A percentile compares a stretch with the other conserved stretches of the same genome.
phyloP scores from a whole-genome alignment of 371 early-diverging fungal genomes.

The Mucor irregularis region DNA sequence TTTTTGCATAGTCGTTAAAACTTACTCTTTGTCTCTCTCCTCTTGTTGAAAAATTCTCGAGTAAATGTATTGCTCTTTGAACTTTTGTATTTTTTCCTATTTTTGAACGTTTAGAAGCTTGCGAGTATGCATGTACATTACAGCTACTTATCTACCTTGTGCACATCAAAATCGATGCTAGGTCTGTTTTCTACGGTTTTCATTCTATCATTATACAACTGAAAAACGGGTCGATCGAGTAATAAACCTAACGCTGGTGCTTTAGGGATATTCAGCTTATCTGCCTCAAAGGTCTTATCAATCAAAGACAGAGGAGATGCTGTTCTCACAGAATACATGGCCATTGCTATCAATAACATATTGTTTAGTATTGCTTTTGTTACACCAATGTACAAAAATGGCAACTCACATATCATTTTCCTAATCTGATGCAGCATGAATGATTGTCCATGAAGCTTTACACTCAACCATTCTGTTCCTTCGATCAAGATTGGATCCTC shows the following conservation, averaged over 20 bases:
- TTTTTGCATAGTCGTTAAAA: not conserved
- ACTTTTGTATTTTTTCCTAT: constrained; percentile 68
- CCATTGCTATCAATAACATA: constrained; percentile 54
- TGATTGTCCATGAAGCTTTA: constrained; percentile 95
- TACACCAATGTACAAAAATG: not conserved
- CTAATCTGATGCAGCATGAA: constrained; percentile 99
- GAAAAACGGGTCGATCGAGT: constrained; percentile 79
- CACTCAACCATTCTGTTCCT: constrained; percentile 89
- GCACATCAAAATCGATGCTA: constrained; percentile 47
- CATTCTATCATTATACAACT: constrained; percentile 61
- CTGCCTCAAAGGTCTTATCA: constrained; percentile 58
- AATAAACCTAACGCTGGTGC: constrained; percentile 97
- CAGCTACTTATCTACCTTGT: constrained; percentile 43
- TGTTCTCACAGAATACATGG: constrained; percentile 80
- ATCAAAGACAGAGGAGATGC: constrained; percentile 70
- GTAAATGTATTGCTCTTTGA: constrained; percentile 84
- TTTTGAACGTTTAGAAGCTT: not conserved
- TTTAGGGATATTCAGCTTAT: constrained; percentile 93
- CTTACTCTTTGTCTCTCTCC: constrained; percentile 48
- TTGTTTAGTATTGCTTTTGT: not conserved
- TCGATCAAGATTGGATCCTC: constrained; percentile 76
- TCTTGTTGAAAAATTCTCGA: constrained; percentile 76
- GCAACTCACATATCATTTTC: constrained; percentile 96
- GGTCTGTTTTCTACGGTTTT: constrained; percentile 12
- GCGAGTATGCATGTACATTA: no score